phyloP scores from a whole-genome alignment of 1,139 yeast species.

The Suhomyces maxii region DNA sequence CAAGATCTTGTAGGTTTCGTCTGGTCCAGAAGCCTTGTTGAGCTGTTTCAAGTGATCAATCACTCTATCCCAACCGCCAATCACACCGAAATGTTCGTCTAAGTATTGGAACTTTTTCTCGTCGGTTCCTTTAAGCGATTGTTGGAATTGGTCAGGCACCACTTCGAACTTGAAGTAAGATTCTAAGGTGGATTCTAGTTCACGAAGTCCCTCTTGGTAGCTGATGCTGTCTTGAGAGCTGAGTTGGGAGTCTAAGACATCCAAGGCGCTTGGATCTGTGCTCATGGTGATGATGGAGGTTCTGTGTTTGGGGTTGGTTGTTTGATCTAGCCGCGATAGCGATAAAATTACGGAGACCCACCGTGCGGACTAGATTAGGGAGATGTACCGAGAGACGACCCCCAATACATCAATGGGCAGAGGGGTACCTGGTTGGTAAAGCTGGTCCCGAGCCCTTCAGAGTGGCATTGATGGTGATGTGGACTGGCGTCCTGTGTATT shows the following conservation, averaged over 20 bases:
- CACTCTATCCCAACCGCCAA: slow-evolving; percentile 33
- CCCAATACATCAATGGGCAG: too few relatives aligned
- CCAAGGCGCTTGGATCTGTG: slow-evolving; percentile 13
- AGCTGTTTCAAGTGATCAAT: slow-evolving; percentile 26
- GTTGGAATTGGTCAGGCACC: slow-evolving; percentile 40
- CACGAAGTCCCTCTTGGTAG: slow-evolving; percentile 9
- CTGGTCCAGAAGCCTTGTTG: slow-evolving; percentile 23
- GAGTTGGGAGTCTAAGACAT: slow-evolving; percentile 17
- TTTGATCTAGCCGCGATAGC: background rate
- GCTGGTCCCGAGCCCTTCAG: too few relatives aligned
- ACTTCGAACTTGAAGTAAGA: slow-evolving; percentile 37
- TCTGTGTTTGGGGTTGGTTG: background rate
- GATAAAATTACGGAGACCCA: background rate
- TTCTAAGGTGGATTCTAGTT: slow-evolving; percentile 6
- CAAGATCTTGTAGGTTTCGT: slow-evolving; percentile 37
- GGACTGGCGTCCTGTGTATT: too few relatives aligned
- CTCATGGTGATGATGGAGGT: slow-evolving; percentile 6
- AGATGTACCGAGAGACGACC: too few relatives aligned
- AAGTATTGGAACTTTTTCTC: slow-evolving; percentile 40
- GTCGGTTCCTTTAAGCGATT: slow-evolving; percentile 38
- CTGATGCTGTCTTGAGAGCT: slow-evolving; percentile 8
- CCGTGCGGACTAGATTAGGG: background rate
- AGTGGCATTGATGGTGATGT: too few relatives aligned
- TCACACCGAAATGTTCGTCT: slow-evolving; percentile 39
- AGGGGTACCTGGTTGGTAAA: too few relatives aligned